Percentiles rank a stretch among this genome's conserved stretches.
phyloP scores from a whole-genome alignment of 805 yeast genomes.

The Hanseniaspora guilliermondii region DNA sequence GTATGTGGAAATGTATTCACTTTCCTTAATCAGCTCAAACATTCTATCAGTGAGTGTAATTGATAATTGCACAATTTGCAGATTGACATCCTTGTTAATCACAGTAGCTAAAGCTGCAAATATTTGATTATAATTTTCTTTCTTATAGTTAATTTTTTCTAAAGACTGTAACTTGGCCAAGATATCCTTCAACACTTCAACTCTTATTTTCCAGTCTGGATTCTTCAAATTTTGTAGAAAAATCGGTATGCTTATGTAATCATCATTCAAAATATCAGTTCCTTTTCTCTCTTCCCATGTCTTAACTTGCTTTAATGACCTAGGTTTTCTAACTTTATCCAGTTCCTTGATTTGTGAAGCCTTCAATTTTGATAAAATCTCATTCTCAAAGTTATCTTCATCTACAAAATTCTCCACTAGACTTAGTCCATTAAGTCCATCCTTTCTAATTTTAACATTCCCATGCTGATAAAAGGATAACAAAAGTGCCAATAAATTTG shows the following conservation, averaged over 20 bases:
- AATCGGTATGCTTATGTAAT: neutral
- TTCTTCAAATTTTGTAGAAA: neutral
- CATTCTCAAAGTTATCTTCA: constrained; percentile 37
- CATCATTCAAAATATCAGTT: constrained; percentile 15
- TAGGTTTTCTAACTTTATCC: constrained; percentile 37
- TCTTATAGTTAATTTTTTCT: constrained; percentile 36
- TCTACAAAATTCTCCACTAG: constrained; percentile 64
- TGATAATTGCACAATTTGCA: constrained; percentile 72
- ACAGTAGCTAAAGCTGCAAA: constrained; percentile 54
- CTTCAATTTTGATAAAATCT: constrained; percentile 60
- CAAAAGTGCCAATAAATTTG: constrained; percentile 42
- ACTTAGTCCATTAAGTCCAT: constrained; percentile 55
- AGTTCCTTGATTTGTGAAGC: constrained; percentile 83
- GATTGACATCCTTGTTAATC: constrained; percentile 68
- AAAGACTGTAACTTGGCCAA: constrained; percentile 39
- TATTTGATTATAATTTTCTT: constrained; percentile 55
- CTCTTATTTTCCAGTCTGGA: constrained; percentile 83
- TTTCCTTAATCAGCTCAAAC: constrained; percentile 51
- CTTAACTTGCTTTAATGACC: constrained; percentile 19
- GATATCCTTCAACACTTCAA: constrained; percentile 61
- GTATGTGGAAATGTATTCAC: constrained; percentile 30
- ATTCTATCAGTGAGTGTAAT: constrained; percentile 51
- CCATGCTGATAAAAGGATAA: constrained; percentile 72
- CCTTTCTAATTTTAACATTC: constrained; percentile 73
- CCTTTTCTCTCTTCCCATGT: neutral